Conservation (phyloP, 2,329 filamentous ascomycete species). For the Neopestalotiopsis clavispora region DNA sequence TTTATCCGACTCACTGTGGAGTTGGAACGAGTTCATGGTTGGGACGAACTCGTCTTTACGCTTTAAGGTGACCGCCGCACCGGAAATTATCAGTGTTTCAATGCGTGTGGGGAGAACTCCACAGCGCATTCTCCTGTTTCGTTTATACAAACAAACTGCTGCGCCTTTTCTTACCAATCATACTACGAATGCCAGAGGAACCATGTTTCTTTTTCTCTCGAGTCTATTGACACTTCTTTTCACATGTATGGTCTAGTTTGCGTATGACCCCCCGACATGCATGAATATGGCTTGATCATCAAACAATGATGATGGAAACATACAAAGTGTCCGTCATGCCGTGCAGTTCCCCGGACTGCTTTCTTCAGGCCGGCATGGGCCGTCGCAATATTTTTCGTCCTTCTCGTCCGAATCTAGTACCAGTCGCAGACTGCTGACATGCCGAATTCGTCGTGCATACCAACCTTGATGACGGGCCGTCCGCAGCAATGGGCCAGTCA, state of each 20-base stretch:
- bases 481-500: no score
- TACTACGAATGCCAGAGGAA: not conserved
- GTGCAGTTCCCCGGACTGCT: not conserved
- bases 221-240: not conserved
- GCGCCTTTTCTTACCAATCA: not conserved
- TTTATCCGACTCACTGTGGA: not conserved
- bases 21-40: not conserved
- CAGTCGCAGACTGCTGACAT: no score
- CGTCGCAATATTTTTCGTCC: no score
- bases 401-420: no score
- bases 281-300: slow-evolving; percentile 1
- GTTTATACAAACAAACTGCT: slow-evolving; percentile 13
- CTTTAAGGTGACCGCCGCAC: not conserved
- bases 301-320: not conserved
- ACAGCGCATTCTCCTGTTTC: slow-evolving; percentile 11
- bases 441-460: no score
- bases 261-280: not conserved
- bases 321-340: not conserved
- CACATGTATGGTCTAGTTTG: not conserved
- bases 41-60: slow-evolving; percentile 1
- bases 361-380: no score
- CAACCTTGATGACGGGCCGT: no score
- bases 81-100: slow-evolving; percentile 14
- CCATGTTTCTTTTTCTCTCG: not conserved
- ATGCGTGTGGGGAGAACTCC: not conserved